Conservation (phyloP, 106 monocot species). For the Dactylorhiza incarnata region DNA sequence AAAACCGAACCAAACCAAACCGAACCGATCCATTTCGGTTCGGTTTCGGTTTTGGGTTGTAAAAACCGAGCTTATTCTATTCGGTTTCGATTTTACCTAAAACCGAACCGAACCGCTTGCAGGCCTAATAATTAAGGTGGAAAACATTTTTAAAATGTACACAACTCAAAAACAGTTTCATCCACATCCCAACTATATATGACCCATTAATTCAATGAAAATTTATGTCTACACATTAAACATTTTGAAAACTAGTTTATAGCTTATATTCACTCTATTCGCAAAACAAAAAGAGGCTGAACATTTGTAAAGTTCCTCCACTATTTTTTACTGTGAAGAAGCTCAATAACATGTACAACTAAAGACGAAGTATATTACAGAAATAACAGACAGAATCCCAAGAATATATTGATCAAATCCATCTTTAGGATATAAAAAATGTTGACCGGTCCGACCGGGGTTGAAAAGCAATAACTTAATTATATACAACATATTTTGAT, state of each 20-base stretch:
- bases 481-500: too few relatives aligned
- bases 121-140: background rate
- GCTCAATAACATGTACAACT: background rate
- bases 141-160: background rate
- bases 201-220: background rate
- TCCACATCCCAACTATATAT: background rate
- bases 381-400: too few relatives aligned
- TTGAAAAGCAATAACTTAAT: too few relatives aligned
- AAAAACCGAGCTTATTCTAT: too few relatives aligned
- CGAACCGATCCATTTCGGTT: too few relatives aligned
- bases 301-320: background rate
- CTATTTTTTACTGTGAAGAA: background rate
- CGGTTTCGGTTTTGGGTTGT: too few relatives aligned
- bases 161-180: background rate
- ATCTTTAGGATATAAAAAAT: too few relatives aligned
- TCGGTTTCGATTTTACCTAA: too few relatives aligned
- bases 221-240: background rate
- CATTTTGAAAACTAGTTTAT: background rate
- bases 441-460: too few relatives aligned
- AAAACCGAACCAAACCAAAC: too few relatives aligned
- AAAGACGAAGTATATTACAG: conserved; percentile 17
- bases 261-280: background rate
- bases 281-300: background rate
- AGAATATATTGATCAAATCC: too few relatives aligned
- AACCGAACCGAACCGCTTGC: too few relatives aligned